phyloP scores from a whole-genome alignment of 1,284 basidiomycete genomes.

The Sanguinoderma infundibulare region DNA sequence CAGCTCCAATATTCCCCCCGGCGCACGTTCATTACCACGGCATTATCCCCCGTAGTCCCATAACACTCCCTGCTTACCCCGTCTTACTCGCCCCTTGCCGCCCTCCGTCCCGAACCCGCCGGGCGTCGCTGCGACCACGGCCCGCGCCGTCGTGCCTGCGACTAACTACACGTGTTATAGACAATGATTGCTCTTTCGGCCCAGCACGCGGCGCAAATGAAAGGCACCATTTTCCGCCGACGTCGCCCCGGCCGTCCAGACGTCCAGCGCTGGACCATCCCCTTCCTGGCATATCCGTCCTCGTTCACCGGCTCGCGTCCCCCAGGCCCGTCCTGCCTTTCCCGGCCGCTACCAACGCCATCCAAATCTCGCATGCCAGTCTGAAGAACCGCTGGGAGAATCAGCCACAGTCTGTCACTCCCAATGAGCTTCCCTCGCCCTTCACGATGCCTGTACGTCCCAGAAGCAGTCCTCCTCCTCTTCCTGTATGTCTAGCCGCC shows the following conservation, averaged over 20 bases:
- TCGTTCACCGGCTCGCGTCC: slow-evolving; percentile 5
- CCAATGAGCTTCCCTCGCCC: slow-evolving; percentile 8
- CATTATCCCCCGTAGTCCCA: not conserved
- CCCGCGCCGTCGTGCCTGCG: slow-evolving; percentile 21
- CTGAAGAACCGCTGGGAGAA: slow-evolving; percentile 5
- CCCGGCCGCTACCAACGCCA: not conserved
- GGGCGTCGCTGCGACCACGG: not conserved
- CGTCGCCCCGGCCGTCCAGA: slow-evolving; percentile 37
- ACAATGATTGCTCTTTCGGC: slow-evolving; percentile 25
- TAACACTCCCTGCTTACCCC: not conserved
- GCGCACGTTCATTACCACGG: slow-evolving; percentile 1
- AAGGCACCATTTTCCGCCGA: slow-evolving; percentile 38
- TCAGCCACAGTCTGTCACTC: slow-evolving; percentile 11
- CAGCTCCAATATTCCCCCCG: not conserved
- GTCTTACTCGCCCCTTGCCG: not conserved
- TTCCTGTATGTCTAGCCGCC: slow-evolving; percentile 14
- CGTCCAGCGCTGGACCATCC: slow-evolving; percentile 23
- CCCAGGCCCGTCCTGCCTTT: slow-evolving; percentile 10
- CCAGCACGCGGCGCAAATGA: slow-evolving; percentile 32
- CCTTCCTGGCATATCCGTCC: slow-evolving; percentile 17
- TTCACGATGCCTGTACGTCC: slow-evolving; percentile 19
- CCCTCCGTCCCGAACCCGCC: slow-evolving; percentile 6
- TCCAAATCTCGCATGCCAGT: slow-evolving; percentile 1
- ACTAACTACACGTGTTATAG: slow-evolving; percentile 31
- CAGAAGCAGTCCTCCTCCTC: slow-evolving; percentile 18